Conservation (phyloP, 2,329 filamentous ascomycete species). For the Fusarium metavorans region DNA sequence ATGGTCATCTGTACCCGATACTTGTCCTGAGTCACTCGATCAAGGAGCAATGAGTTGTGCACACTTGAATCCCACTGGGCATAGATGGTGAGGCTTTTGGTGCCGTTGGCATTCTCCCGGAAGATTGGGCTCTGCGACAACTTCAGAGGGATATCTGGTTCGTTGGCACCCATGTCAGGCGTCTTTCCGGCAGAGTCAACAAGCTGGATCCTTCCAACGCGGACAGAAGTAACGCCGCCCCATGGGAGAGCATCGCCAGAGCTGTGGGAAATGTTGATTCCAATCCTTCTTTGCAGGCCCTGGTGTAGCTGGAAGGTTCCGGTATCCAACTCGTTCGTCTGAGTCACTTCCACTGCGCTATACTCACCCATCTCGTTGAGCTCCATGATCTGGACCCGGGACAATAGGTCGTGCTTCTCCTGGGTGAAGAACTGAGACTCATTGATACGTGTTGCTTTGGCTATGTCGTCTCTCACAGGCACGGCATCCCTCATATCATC, state of each 20-base stretch:
- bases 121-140: slow-evolving; percentile 82
- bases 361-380: slow-evolving; percentile 93
- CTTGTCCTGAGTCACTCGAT: slow-evolving; percentile 92
- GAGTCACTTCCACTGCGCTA: slow-evolving; percentile 90
- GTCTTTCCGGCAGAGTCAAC: slow-evolving; percentile 88
- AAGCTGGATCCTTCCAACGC: slow-evolving; percentile 84
- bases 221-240: slow-evolving; percentile 82
- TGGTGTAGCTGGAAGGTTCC: slow-evolving; percentile 96
- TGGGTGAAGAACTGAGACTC: slow-evolving; percentile 95
- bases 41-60: slow-evolving; percentile 92
- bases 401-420: slow-evolving; percentile 93
- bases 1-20: slow-evolving; percentile 90
- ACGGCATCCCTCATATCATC: slow-evolving; percentile 94
- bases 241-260: slow-evolving; percentile 90
- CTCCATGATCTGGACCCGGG: slow-evolving; percentile 88
- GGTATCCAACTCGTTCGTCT: slow-evolving; percentile 84
- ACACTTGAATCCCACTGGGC: slow-evolving; percentile 97
- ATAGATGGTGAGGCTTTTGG: slow-evolving; percentile 85
- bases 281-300: slow-evolving; percentile 88
- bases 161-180: slow-evolving; percentile 79
- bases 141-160: slow-evolving; percentile 81
- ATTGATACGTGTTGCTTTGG: slow-evolving; percentile 77
- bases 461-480: slow-evolving; percentile 63
- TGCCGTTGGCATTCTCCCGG: slow-evolving; percentile 89
- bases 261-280: slow-evolving; percentile 90